Base-by-base conservation (phyloP, 208 protist genomes). In the Vickermania ingenoplastis region DNA sequence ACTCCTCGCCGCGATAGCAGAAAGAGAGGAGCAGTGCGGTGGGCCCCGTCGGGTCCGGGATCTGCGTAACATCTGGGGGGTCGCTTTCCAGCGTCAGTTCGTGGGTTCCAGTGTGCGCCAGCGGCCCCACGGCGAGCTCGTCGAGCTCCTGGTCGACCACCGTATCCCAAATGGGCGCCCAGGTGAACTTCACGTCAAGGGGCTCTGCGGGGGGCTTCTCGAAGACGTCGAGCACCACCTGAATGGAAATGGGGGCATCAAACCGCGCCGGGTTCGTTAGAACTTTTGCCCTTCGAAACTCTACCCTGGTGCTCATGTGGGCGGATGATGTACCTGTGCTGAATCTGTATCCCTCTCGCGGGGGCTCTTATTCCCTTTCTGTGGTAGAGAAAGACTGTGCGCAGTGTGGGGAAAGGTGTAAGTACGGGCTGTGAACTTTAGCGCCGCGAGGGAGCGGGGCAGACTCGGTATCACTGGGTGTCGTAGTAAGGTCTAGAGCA, bases 131-230 rank as follows among this genome's bases (percentile, higher is more conserved):
- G 60, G 88, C 85, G 36, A 92, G 72, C 62, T 87, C 81, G 41
- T 92, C 85, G 7, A 92, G 65, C 55, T 77, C 69, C 67, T 92
- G 85, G 36, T 92, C 85, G 0, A 92, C 81, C 4, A 71, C 53
- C 52, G 85, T 85, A 64, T 92, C 85, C 81, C 85, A 92, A n/a
- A 92, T 77, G 1, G 85, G 85, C 0, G 78, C 81, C 81, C 81
- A 92, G n/a, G 60, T 77, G 61, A 89, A 92, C 41, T 69, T 75
- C 2, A 89, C 77, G 53, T 89, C 81, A 17, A 92, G 81, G 4
- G 71, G 2, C 1, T 80, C 62, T 3, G 22, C 21, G 0, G 81
- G 85, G 0, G 71, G 68, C 45, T 69, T 52, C 62, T 86, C 85
- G 54, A 82, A 87, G 21, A 92, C 71, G 27, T 92, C 79, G 21